Base-by-base conservation (phyloP, 2,329 filamentous ascomycete species). In the Diaporthe citrichinensis region DNA sequence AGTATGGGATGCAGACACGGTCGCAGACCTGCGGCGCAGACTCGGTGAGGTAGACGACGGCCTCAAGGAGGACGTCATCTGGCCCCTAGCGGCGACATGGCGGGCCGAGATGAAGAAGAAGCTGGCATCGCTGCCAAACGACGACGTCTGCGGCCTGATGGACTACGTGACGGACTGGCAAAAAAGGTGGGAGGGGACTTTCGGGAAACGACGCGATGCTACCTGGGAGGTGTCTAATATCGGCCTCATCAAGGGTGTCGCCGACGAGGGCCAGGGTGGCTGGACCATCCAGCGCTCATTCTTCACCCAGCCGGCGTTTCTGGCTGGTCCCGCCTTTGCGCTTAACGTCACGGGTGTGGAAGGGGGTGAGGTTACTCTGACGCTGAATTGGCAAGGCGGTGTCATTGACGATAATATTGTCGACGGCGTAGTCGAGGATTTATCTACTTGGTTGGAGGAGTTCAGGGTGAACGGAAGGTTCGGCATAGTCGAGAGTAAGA, bases 141-240 rank as follows among this genome's bases (percentile, higher is more conserved):
- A 90, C 78, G 88, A 90, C 75, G 77, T 84, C 14, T 78, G 83
- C 3, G 85, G 84, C 7, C 78, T 90, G 72, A 73, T 90, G 20
- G 78, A 79, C 3, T 86, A 85, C 68, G 80, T 90, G 7, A 55
- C 79, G 2, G 85, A 91, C 81, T 88, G 86, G 82, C 80, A 81
- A 53, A 78, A 79, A 2, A 87, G 84, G 76, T 87, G 86, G 77
- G 76, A 78, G 5, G 79, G 80, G 1, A 86, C 86, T 78, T 79
- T 90, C 23, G 88, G 88, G 1, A 80, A 83, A 72, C 78, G 81
- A 17, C 84, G 88, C 14, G 80, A 83, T 2, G 78, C 78, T 4
- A 86, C 87, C 0, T 91, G 88, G 86, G 87, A 88, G 76, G 78
- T 91, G 6, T 90, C 87, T 76, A 92, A 91, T 78, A 76, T 90